phyloP scores from a whole-genome alignment of 805 yeast species.

The Lipomyces yamadae region DNA sequence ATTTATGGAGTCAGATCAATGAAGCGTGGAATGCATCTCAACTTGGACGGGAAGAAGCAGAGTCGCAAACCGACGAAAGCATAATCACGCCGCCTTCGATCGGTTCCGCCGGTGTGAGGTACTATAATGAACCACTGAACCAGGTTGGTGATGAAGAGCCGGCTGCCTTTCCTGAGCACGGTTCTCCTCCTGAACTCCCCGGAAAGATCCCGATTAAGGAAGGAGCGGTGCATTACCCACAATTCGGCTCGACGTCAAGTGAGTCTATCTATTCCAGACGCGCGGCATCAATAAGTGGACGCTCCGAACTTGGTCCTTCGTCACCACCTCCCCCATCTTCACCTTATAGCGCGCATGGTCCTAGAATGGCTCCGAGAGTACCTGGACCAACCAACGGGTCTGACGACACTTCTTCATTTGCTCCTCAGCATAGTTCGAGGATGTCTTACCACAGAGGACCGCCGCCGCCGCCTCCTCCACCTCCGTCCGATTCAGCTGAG shows the following conservation, averaged over 20 bases:
- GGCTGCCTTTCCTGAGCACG: background rate
- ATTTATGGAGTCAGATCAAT: conserved; percentile 18
- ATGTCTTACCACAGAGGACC: background rate
- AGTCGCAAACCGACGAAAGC: conserved; percentile 10
- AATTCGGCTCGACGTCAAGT: conserved; percentile 4
- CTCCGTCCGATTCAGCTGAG: background rate
- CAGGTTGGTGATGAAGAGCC: conserved; percentile 14
- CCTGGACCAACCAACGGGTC: background rate
- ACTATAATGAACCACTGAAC: background rate
- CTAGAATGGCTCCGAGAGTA: background rate
- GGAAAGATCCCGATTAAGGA: conserved; percentile 15
- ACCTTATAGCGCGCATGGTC: background rate
- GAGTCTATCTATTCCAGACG: background rate
- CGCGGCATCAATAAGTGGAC: conserved; percentile 6
- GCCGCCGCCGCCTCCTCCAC: background rate
- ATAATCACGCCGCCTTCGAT: conserved; percentile 18
- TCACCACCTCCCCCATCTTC: background rate
- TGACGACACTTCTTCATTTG: background rate
- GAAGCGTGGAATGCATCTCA: conserved; percentile 19
- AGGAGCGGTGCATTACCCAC: conserved; percentile 8
- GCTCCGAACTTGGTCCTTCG: background rate
- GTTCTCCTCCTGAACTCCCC: conserved; percentile 10
- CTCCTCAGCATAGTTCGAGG: background rate
- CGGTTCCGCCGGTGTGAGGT: conserved; percentile 10
- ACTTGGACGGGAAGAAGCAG: conserved; percentile 10